A percentile compares a stretch with the other conserved stretches of the same genome.
These are phyloP conservation scores for Triticum urartu DNA, from an alignment of 176 grass and related monocot genomes.

Conservation along the genomic window DNA sequence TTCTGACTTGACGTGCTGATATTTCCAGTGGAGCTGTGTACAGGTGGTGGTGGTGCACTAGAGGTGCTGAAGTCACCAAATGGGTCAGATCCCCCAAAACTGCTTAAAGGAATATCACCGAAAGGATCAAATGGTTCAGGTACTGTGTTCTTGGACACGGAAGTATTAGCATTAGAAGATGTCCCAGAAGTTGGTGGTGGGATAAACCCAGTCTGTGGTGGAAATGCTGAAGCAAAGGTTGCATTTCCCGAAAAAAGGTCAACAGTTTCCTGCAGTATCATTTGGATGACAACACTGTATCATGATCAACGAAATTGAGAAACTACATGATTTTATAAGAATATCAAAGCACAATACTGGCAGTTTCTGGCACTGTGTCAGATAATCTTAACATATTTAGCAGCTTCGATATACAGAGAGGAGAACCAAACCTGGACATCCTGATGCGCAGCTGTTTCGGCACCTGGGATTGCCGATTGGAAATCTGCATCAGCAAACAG, in stretches of 20 bases:
- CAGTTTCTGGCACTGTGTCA: not conserved
- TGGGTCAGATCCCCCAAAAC: conserved; percentile 72
- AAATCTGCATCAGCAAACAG: conserved; percentile 93
- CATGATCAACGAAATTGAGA: conserved; percentile 16
- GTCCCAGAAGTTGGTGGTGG: conserved; percentile 57
- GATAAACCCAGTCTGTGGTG: conserved; percentile 33
- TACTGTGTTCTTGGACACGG: conserved; percentile 32
- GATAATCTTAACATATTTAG: conserved; percentile 10
- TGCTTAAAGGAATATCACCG: conserved; percentile 72
- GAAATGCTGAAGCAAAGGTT: conserved; percentile 51
- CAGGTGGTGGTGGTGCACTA: conserved; percentile 25
- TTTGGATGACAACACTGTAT: conserved; percentile 17
- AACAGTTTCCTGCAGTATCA: conserved; percentile 54
- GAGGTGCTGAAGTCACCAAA: conserved; percentile 64
- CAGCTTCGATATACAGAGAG: not conserved
- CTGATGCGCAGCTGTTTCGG: conserved; percentile 38
- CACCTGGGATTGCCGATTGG: conserved; percentile 52
- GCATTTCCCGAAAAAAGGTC: conserved; percentile 52
- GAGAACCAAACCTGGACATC: conserved; percentile 58
- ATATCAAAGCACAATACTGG: not conserved
- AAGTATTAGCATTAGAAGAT: conserved; percentile 42
- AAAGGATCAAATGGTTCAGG: conserved; percentile 83
- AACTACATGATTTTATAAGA: conserved; percentile 7
- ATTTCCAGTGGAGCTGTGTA: conserved; percentile 42
- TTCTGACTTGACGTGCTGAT: conserved; percentile 40